These are phyloP conservation scores for Aquanectria penicillioides DNA, from an alignment of 2,329 filamentous ascomycete species.

Conservation along the genomic window DNA sequence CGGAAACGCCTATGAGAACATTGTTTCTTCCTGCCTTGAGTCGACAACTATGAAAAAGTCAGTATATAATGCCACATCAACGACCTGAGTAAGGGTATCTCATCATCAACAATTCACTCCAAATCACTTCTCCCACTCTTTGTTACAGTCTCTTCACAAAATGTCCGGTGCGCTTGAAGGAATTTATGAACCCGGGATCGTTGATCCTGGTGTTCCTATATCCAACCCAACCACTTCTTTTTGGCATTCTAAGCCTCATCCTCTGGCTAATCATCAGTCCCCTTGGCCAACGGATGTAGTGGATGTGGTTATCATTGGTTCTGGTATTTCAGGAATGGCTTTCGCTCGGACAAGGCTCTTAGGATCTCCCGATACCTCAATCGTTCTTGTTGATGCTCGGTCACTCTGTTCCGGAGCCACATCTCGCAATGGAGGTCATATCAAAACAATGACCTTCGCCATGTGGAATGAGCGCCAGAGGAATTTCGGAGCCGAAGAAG, in stretches of 20 bases:
- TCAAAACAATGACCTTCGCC: constrained; percentile 28
- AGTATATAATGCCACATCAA: no score
- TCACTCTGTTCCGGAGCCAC: constrained; percentile 48
- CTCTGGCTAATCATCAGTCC: constrained; percentile 42
- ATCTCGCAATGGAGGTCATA: constrained; percentile 50
- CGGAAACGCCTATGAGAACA: no score
- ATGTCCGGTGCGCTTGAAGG: constrained; percentile 25
- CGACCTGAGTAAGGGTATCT: no score
- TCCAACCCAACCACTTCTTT: constrained; percentile 44
- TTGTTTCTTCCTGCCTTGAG: no score
- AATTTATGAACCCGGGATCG: constrained; percentile 17
- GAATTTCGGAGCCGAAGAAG: constrained; percentile 38
- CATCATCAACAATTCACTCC: no score
- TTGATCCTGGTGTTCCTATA: constrained; percentile 39
- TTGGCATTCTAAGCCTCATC: constrained; percentile 47
- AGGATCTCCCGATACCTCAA: constrained; percentile 31
- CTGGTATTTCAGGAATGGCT: constrained; percentile 30
- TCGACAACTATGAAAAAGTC: no score
- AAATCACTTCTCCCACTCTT: no score
- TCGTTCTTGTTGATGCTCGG: constrained; percentile 49
- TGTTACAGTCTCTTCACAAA: no score
- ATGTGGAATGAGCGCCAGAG: constrained; percentile 22
- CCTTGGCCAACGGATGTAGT: constrained; percentile 17
- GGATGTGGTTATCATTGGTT: constrained; percentile 37
- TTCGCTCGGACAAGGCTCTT: constrained; percentile 30